phyloP scores from a whole-genome alignment of 768 basidiomycete species.

The Paxillus involutus region DNA sequence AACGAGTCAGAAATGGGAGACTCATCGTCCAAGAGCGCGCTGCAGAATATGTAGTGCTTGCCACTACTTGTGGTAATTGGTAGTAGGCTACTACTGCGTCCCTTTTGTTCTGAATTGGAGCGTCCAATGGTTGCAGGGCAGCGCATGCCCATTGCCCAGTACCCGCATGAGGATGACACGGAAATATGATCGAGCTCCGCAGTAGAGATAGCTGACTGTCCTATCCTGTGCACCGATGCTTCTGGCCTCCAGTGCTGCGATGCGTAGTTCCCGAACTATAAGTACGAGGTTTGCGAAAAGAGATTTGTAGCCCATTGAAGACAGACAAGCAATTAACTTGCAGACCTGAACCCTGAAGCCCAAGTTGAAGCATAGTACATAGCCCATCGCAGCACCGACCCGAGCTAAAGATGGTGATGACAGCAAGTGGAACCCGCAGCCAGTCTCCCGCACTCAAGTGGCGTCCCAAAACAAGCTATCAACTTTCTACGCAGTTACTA shows the following conservation, averaged over 20 bases:
- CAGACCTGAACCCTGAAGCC: neutral
- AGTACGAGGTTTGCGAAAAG: neutral
- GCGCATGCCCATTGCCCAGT: neutral
- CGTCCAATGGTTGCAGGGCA: neutral
- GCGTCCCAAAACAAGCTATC: constrained; percentile 10
- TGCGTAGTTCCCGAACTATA: neutral
- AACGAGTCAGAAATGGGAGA: too few relatives aligned
- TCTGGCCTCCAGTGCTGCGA: too few relatives aligned
- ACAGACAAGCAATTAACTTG: neutral
- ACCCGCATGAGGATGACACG: neutral
- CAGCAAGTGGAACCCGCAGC: constrained; percentile 3
- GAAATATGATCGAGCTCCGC: neutral
- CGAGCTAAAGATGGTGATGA: constrained; percentile 1
- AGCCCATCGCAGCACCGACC: neutral
- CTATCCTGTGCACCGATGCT: neutral
- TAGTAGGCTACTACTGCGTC: too few relatives aligned
- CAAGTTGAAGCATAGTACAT: neutral
- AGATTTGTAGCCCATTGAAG: neutral
- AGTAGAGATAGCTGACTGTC: neutral
- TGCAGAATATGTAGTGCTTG: too few relatives aligned
- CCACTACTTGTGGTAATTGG: too few relatives aligned
- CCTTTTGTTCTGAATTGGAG: too few relatives aligned
- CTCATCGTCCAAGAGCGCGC: too few relatives aligned
- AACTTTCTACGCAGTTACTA: constrained; percentile 8
- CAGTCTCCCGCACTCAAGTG: constrained; percentile 10